These are phyloP conservation scores for Nepenthes gracilis DNA, from an alignment of 148 eudicot genomes.

Conservation along the genomic window DNA sequence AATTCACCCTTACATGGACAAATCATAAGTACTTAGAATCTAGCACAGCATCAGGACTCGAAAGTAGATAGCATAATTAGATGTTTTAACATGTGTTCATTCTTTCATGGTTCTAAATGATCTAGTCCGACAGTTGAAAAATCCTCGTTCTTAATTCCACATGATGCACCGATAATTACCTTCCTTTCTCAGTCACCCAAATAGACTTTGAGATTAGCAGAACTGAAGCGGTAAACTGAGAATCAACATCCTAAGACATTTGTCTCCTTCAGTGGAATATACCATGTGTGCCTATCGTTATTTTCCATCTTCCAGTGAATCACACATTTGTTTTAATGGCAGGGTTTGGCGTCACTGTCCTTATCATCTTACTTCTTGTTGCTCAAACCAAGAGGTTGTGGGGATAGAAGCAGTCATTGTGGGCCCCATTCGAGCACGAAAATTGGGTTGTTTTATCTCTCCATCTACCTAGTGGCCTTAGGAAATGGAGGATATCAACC, in stretches of 20 bases:
- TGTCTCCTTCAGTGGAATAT: not conserved
- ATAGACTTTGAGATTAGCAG: too few species aligned
- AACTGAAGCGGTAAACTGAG: too few species aligned
- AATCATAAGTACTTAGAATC: not conserved
- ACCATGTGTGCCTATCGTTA: not conserved
- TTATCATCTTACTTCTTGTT: conserved; percentile 51
- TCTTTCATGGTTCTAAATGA: too few species aligned
- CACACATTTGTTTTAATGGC: conserved; percentile 4
- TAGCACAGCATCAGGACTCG: too few species aligned
- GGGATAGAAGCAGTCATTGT: conserved; percentile 35
- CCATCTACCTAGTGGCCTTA: conserved; percentile 57
- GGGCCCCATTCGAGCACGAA: conserved; percentile 27
- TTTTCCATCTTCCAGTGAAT: not conserved
- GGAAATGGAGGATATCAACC: conserved; percentile 85
- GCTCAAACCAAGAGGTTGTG: conserved; percentile 54
- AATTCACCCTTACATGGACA: not conserved
- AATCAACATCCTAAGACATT: too few species aligned
- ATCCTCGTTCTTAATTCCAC: too few species aligned
- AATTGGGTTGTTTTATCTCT: conserved; percentile 31
- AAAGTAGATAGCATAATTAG: too few species aligned
- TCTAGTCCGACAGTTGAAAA: too few species aligned
- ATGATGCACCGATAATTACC: too few species aligned
- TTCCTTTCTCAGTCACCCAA: too few species aligned
- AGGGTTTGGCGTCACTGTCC: conserved; percentile 51
- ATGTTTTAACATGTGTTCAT: too few species aligned